These are phyloP conservation scores for Irpex sp. DNA, from an alignment of 1,284 basidiomycete genomes.

Conservation along the genomic window DNA sequence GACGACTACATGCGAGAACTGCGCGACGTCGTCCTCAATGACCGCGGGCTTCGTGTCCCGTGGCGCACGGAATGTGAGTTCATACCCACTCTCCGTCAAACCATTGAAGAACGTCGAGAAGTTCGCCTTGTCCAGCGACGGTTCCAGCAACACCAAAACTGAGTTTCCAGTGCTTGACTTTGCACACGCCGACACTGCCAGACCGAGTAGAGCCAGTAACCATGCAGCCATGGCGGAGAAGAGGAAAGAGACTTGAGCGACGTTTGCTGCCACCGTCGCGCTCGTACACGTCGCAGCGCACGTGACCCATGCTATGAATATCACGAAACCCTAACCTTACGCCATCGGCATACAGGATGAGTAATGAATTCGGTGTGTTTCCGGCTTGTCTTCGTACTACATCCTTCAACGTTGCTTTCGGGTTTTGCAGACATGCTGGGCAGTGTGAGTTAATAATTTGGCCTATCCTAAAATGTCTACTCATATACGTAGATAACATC, in stretches of 20 bases:
- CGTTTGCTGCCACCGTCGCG: neutral
- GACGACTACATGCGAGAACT: constrained; percentile 82
- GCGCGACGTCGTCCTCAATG: constrained; percentile 66
- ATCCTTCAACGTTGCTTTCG: neutral
- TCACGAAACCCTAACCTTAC: constrained; percentile 4
- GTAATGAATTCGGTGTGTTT: neutral
- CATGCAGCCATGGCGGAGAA: constrained; percentile 15
- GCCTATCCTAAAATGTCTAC: neutral
- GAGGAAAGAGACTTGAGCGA: constrained; percentile 2
- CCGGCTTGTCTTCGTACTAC: neutral
- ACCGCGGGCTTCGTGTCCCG: constrained; percentile 67
- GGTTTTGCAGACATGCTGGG: constrained; percentile 6
- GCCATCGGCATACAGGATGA: neutral
- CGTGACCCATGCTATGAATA: constrained; percentile 10
- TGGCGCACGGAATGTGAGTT: constrained; percentile 80
- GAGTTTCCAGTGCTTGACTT: constrained; percentile 81
- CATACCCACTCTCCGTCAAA: constrained; percentile 72
- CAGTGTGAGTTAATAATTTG: constrained; percentile 7
- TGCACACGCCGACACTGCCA: constrained; percentile 41
- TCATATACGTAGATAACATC: constrained; percentile 31
- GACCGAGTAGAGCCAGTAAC: constrained; percentile 25
- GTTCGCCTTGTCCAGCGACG: constrained; percentile 55
- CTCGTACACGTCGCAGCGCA: constrained; percentile 16
- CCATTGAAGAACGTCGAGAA: constrained; percentile 83
- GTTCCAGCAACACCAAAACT: constrained; percentile 83